These are phyloP conservation scores for Ophiocordyceps sinensis DNA, from an alignment of 2,329 filamentous ascomycete species.

Conservation along the genomic window DNA sequence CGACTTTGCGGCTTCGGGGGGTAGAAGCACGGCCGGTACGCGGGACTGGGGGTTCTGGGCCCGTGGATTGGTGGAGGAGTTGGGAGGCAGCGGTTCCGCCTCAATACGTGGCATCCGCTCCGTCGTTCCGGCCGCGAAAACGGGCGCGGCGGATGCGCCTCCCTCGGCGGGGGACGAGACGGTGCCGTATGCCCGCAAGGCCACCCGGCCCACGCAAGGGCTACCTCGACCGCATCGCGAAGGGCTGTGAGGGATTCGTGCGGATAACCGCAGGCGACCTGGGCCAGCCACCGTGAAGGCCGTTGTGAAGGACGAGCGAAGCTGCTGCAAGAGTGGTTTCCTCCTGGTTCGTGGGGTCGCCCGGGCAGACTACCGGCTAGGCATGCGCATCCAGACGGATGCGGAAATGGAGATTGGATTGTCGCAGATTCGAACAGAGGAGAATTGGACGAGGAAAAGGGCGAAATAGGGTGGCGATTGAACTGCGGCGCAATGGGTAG, in stretches of 20 bases:
- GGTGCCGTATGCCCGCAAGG: conserved; percentile 18
- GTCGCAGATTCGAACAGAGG: too few species aligned
- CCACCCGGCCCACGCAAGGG: conserved; percentile 20
- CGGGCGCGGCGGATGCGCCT: too few species aligned
- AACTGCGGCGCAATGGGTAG: too few species aligned
- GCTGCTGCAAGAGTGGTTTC: too few species aligned
- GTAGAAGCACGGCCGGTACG: conserved; percentile 21
- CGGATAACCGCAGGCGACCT: conserved; percentile 27
- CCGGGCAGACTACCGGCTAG: too few species aligned
- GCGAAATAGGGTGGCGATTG: too few species aligned
- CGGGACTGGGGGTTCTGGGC: conserved; percentile 11
- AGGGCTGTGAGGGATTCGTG: conserved; percentile 23
- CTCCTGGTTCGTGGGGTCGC: too few species aligned
- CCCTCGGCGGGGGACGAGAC: conserved; percentile 8
- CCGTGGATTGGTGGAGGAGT: neutral
- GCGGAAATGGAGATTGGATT: too few species aligned
- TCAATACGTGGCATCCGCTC: neutral
- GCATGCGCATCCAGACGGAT: too few species aligned
- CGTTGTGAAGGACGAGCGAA: conserved; percentile 1
- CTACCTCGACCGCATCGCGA: conserved; percentile 27
- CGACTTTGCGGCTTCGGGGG: conserved; percentile 15
- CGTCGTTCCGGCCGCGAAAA: too few species aligned
- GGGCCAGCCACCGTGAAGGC: conserved; percentile 19
- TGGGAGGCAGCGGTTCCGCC: neutral
- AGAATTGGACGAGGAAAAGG: too few species aligned